Percentiles rank a stretch among this genome's conserved stretches.
These are phyloP conservation scores for Chalaropsis ovoidea DNA, from an alignment of 2,329 filamentous ascomycete species.

Conservation along the genomic window DNA sequence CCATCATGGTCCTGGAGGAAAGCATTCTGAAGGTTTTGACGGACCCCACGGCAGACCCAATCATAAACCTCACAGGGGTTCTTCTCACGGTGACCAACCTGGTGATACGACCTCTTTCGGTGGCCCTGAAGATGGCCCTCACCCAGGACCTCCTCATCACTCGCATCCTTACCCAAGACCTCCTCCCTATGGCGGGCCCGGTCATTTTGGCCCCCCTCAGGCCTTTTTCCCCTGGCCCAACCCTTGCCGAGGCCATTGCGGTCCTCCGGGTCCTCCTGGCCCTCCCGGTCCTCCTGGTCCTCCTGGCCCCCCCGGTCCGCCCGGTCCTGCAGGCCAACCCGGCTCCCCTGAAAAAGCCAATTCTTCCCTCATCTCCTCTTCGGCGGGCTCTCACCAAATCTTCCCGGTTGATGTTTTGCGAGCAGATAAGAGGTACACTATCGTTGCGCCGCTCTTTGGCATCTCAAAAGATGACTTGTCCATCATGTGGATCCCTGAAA, in stretches of 20 bases:
- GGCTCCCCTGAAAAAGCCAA: too few species aligned
- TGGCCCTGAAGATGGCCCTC: too few species aligned
- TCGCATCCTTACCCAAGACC: too few species aligned
- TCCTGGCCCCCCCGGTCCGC: not conserved
- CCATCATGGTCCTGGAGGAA: not conserved
- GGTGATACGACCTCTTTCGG: too few species aligned
- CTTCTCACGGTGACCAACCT: too few species aligned
- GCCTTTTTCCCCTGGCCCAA: constrained; percentile 74
- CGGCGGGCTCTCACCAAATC: not conserved
- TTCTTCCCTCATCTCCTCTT: not conserved
- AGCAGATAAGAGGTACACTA: not conserved
- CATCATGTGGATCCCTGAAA: not conserved
- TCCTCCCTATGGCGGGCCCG: not conserved
- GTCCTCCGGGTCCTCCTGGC: not conserved
- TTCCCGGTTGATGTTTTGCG: not conserved
- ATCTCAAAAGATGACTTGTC: not conserved
- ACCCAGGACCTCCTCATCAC: too few species aligned
- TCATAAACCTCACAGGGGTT: too few species aligned
- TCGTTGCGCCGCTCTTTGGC: not conserved
- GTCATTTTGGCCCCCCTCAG: constrained; percentile 53
- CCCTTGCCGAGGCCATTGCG: constrained; percentile 61
- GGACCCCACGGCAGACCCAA: not conserved
- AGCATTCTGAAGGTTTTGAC: not conserved
- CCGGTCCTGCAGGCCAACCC: not conserved
- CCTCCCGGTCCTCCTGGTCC: not conserved